Percentiles rank a stretch among this genome's conserved stretches.
phyloP scores from a whole-genome alignment of 2,329 filamentous ascomycete species.

The Biscogniauxia mediterranea region DNA sequence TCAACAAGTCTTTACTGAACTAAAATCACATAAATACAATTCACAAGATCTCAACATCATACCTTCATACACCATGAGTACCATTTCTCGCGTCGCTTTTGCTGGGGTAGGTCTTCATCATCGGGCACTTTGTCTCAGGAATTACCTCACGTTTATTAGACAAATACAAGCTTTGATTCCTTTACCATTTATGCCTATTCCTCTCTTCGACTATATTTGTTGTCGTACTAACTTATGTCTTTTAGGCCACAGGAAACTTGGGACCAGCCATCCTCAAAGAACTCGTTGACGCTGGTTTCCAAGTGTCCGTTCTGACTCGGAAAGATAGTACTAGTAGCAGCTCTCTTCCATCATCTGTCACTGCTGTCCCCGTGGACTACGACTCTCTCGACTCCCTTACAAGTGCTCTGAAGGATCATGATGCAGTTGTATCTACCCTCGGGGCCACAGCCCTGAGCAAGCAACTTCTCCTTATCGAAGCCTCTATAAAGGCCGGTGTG shows the following conservation, averaged over 20 bases:
- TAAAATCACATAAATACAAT: neutral
- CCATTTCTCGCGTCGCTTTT: conserved; percentile 16
- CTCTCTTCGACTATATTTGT: neutral
- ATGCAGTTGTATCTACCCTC: conserved; percentile 53
- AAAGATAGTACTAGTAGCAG: conserved; percentile 35
- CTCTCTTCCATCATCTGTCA: conserved; percentile 34
- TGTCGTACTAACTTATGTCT: neutral
- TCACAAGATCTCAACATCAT: neutral
- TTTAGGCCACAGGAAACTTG: conserved; percentile 27
- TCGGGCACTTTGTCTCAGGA: neutral
- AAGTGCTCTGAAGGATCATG: conserved; percentile 52
- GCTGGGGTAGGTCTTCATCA: conserved; percentile 14
- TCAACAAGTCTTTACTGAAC: neutral
- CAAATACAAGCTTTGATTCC: neutral
- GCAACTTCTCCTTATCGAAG: conserved; percentile 54
- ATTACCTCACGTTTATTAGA: neutral
- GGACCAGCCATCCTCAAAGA: conserved; percentile 37
- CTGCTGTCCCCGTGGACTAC: conserved; percentile 46
- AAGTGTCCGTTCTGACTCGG: conserved; percentile 54
- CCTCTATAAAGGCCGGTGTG: conserved; percentile 58
- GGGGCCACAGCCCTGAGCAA: conserved; percentile 36
- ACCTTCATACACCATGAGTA: conserved; percentile 11
- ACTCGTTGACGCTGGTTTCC: conserved; percentile 41
- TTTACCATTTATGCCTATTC: too few relatives aligned
- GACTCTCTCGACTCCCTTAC: conserved; percentile 45